Evolutionary conservation across 352 stramenopile genomes (phyloP).

Genomic region (Globisporangium irregulare): DNA sequence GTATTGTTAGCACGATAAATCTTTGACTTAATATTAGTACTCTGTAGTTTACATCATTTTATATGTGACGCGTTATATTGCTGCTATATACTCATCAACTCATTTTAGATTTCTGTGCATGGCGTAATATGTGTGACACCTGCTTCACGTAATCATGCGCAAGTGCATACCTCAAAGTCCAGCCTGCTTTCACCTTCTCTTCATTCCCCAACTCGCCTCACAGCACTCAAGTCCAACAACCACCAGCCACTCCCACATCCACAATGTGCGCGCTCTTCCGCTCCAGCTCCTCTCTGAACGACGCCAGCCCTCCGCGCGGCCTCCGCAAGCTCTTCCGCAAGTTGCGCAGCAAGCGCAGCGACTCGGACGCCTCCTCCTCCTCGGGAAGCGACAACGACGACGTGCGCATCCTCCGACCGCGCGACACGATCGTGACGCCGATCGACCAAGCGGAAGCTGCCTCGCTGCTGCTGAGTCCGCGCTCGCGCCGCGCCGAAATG

Average conservation of each 20-base stretch:
- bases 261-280: constrained; percentile 38
- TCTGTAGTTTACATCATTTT: too few species aligned
- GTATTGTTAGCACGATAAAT: too few species aligned
- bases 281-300: constrained; percentile 6
- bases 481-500: not conserved
- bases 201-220: constrained; percentile 7
- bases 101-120: too few species aligned
- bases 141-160: not conserved
- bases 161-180: not conserved
- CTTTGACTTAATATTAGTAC: too few species aligned
- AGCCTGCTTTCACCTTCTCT: not conserved
- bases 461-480: constrained; percentile 1
- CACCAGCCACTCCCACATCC: not conserved
- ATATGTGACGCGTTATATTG: too few species aligned
- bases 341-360: not conserved
- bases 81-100: too few species aligned
- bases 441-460: constrained; percentile 10
- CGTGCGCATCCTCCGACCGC: constrained; percentile 34
- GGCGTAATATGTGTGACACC: not conserved
- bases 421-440: constrained; percentile 37
- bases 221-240: not conserved
- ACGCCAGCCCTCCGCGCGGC: constrained; percentile 20
- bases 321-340: constrained; percentile 25
- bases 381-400: constrained; percentile 2
- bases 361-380: not conserved